These are phyloP conservation scores for Peronosclerospora sorghi DNA, from an alignment of 352 stramenopile species.

Conservation along the genomic window DNA sequence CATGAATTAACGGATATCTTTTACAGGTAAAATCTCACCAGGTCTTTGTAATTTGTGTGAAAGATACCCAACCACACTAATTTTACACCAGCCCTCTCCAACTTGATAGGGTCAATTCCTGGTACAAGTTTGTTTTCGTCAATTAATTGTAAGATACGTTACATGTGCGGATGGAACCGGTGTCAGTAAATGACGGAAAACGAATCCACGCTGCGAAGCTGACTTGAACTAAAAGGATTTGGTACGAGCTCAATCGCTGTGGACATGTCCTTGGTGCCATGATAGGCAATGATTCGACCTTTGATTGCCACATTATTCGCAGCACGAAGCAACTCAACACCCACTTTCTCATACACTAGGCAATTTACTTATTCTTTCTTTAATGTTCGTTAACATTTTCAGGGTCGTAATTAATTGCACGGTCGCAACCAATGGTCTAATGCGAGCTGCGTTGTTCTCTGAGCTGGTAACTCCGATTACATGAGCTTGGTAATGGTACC, in stretches of 20 bases:
- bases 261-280: conserved; percentile 17
- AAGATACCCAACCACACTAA: too few species aligned
- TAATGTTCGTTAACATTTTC: conserved; percentile 12
- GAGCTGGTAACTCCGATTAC: conserved; percentile 20
- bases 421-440: conserved; percentile 16
- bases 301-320: conserved; percentile 12
- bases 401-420: conserved; percentile 19
- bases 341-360: conserved; percentile 18
- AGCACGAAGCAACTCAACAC: conserved; percentile 17
- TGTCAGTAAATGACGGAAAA: conserved; percentile 6
- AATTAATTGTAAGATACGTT: conserved; percentile 12
- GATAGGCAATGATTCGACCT: conserved; percentile 18
- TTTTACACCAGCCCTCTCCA: too few species aligned
- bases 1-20: too few species aligned
- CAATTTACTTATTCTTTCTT: conserved; percentile 17
- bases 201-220: conserved; percentile 12
- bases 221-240: conserved; percentile 14
- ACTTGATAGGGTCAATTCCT: conserved; percentile 13
- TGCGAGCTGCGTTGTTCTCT: conserved; percentile 9
- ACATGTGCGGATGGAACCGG: conserved; percentile 15
- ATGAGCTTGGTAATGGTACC: conserved; percentile 18
- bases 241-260: conserved; percentile 16
- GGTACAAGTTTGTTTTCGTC: conserved; percentile 9
- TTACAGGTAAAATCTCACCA: too few species aligned
- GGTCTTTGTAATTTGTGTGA: too few species aligned